phyloP scores from a whole-genome alignment of 2,329 filamentous ascomycete species.

The Neonectria neomacrospora region DNA sequence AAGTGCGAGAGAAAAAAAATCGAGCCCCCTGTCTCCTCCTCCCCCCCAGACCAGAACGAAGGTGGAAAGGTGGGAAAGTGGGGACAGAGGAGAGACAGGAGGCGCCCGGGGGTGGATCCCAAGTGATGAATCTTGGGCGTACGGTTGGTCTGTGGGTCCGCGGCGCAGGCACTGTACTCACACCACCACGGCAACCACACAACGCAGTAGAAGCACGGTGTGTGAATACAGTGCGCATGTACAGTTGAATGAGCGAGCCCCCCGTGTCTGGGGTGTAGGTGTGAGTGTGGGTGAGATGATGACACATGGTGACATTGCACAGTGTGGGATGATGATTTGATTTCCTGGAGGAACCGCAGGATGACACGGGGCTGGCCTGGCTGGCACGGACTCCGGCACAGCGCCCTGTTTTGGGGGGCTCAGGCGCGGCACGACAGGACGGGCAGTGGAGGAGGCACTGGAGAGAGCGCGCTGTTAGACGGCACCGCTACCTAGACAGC shows the following conservation, averaged over 20 bases:
- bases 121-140: background rate
- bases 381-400: slow-evolving; percentile 10
- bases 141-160: slow-evolving; percentile 10
- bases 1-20: slow-evolving; percentile 11
- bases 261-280: slow-evolving; percentile 4
- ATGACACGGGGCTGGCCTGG: background rate
- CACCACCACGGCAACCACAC: background rate
- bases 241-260: background rate
- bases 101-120: slow-evolving; percentile 23
- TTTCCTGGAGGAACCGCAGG: background rate
- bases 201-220: background rate
- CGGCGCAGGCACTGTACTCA: slow-evolving; percentile 5
- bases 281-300: slow-evolving; percentile 8
- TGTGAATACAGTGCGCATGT: background rate
- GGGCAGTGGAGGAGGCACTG: slow-evolving; percentile 14
- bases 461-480: slow-evolving; percentile 2
- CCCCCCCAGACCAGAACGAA: slow-evolving; percentile 17
- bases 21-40: slow-evolving; percentile 1
- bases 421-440: background rate
- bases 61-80: slow-evolving; percentile 5
- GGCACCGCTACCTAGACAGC: background rate
- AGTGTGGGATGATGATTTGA: background rate
- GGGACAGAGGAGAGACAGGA: slow-evolving; percentile 6
- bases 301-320: slow-evolving; percentile 1
- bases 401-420: background rate